Base-by-base conservation (phyloP, 208 protist genomes). In the Leishmania guyanensis region DNA sequence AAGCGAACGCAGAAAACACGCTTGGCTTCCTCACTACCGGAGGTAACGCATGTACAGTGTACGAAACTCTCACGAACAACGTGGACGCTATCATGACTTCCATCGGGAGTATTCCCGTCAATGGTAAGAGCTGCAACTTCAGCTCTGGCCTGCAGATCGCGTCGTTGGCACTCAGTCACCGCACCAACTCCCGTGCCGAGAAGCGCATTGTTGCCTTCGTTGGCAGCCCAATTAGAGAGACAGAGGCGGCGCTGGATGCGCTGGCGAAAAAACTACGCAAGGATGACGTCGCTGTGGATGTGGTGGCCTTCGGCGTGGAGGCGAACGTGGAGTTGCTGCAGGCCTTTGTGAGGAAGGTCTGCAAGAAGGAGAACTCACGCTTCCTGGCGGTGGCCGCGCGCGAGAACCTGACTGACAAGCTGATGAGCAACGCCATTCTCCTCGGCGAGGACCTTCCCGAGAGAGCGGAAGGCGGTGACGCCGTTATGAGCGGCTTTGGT, bases 171-270 rank as follows among this genome's bases (percentile, higher is more conserved):
- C 86, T 99, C 48, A 99, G 98, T 80, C 98, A 99, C 88, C 90
- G 99, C 79, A 95, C 94, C 43, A 99, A 97, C 98, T 99, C 90
- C 4, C 92, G 92, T 39, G 89, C 89, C 6, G 98, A 99, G 86
- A 99, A 99, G 89, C 91, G 99, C 80, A 99, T 99, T 81, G 91
- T 99, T 50, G 95, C 97, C 26, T 99, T 99, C 90, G 96, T 99
- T 54, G 99, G 98, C 17, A 97, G 94, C 16, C 99, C 98, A 9
- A 56, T 99, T 5, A 71, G 86, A 71, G 98, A 99, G 84, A 94
- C 84, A 2, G 85, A 92, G 56, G 92, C 93, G 73, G 92, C 97
- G 78, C 85, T 99, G 26, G 96, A 95, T 48, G 90, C 90, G 83
- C 91, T 99, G 56, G 99, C 95, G 17, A 97, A 97, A 80, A 95